phyloP scores from a whole-genome alignment of 2,329 filamentous ascomycete genomes.

The Macrophomina pseudophaseolina region DNA sequence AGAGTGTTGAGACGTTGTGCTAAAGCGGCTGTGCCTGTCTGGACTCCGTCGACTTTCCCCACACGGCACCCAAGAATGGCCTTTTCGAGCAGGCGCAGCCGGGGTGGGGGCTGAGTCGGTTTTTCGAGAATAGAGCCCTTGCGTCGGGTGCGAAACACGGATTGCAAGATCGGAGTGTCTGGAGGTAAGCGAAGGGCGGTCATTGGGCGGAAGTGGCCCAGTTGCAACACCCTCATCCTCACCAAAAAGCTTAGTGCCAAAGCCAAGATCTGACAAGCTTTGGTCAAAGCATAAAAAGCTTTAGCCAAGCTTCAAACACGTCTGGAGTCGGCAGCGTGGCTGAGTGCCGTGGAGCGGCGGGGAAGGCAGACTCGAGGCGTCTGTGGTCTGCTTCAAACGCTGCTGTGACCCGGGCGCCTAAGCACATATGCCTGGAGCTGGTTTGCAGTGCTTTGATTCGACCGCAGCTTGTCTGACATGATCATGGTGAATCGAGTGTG shows the following conservation, averaged over 20 bases:
- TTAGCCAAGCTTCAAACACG: slow-evolving; percentile 3
- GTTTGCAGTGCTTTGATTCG: no score
- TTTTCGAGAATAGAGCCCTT: background rate
- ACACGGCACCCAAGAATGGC: background rate
- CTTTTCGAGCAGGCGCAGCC: background rate
- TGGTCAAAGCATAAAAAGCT: background rate
- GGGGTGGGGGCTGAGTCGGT: background rate
- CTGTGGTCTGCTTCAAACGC: background rate
- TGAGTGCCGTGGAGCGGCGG: background rate
- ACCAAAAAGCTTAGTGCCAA: background rate
- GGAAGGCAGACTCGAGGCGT: background rate
- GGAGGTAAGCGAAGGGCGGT: background rate
- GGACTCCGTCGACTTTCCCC: background rate
- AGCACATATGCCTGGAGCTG: no score
- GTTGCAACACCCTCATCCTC: background rate
- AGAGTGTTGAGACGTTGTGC: background rate
- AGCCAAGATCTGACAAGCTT: slow-evolving; percentile 5
- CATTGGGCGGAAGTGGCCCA: background rate
- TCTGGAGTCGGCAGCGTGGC: background rate
- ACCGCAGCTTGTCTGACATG: no score
- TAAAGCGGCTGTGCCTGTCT: background rate
- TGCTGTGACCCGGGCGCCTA: background rate
- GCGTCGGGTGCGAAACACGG: background rate
- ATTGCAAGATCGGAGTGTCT: background rate
- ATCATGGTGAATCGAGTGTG: no score